phyloP scores from a whole-genome alignment of 768 basidiomycete species.

The Suillus subluteus region DNA sequence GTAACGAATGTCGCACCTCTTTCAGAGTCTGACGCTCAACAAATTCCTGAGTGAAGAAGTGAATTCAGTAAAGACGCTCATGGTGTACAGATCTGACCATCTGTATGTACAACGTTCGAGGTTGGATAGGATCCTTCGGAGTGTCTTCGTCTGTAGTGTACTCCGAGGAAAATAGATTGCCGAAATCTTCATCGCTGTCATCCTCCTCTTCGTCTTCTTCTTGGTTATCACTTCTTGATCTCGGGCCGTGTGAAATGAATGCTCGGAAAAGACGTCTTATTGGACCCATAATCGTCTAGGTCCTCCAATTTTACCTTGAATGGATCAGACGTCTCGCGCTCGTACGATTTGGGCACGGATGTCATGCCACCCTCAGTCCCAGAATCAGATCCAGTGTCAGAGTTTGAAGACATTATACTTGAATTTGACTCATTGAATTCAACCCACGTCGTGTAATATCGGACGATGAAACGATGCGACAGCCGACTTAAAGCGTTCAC shows the following conservation, averaged over 20 bases:
- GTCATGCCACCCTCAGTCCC: slow-evolving; percentile 54
- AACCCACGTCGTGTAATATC: slow-evolving; percentile 93
- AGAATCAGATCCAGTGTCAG: slow-evolving; percentile 40
- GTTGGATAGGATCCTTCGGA: slow-evolving; percentile 34
- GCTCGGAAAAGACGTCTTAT: slow-evolving; percentile 73
- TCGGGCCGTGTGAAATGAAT: slow-evolving; percentile 73
- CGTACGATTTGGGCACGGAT: slow-evolving; percentile 51
- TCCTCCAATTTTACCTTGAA: slow-evolving; percentile 68
- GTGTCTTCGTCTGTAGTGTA: slow-evolving; percentile 35
- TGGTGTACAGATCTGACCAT: slow-evolving; percentile 58
- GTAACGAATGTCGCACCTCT: slow-evolving; percentile 53
- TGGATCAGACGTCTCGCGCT: slow-evolving; percentile 54
- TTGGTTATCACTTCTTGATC: slow-evolving; percentile 40
- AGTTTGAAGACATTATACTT: slow-evolving; percentile 50
- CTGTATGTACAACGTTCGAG: slow-evolving; percentile 86
- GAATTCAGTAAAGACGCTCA: not conserved
- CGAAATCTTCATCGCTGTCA: slow-evolving; percentile 38
- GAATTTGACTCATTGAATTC: slow-evolving; percentile 63
- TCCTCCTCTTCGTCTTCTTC: slow-evolving; percentile 47
- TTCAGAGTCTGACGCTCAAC: slow-evolving; percentile 89
- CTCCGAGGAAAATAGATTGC: slow-evolving; percentile 39
- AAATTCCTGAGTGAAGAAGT: slow-evolving; percentile 61
- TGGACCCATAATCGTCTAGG: slow-evolving; percentile 62
- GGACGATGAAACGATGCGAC: slow-evolving; percentile 88
- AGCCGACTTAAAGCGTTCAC: slow-evolving; percentile 87